These are phyloP conservation scores for Magnusiomyces clavatus DNA, from an alignment of 1,139 yeast genomes.

Conservation along the genomic window DNA sequence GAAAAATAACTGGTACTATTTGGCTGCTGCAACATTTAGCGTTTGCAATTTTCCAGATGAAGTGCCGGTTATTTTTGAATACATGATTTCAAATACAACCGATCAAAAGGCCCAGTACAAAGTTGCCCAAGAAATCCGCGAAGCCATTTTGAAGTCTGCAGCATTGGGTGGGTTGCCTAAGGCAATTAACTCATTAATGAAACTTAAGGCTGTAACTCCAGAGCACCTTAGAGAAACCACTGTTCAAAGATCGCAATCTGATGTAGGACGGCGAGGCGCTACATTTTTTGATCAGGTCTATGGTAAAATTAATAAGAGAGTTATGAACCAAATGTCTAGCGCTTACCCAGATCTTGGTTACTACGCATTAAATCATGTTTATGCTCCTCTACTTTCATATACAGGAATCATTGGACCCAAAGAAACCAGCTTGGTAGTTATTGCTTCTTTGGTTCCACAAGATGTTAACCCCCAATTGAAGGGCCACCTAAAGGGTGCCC, in stretches of 20 bases:
- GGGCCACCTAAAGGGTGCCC: constrained; percentile 83
- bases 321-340: constrained; percentile 55
- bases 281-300: constrained; percentile 72
- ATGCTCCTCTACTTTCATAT: constrained; percentile 67
- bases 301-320: constrained; percentile 62
- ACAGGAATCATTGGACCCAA: constrained; percentile 53
- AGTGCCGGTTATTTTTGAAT: constrained; percentile 65
- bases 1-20: constrained; percentile 56
- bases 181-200: constrained; percentile 69
- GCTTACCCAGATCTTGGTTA: constrained; percentile 85
- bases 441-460: constrained; percentile 80
- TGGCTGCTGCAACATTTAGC: constrained; percentile 77
- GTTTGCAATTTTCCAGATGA: constrained; percentile 79
- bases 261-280: constrained; percentile 23
- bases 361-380: constrained; percentile 64
- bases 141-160: constrained; percentile 65
- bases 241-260: constrained; percentile 20
- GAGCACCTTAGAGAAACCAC: constrained; percentile 32
- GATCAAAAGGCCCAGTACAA: constrained; percentile 17
- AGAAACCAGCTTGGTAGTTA: constrained; percentile 72
- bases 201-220: constrained; percentile 62
- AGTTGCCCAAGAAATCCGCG: constrained; percentile 54
- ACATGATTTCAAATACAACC: constrained; percentile 47
- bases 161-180: constrained; percentile 82
- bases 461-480: constrained; percentile 92